Base-by-base conservation (phyloP, 2,329 filamentous ascomycete species). In the Colletotrichum lini region DNA sequence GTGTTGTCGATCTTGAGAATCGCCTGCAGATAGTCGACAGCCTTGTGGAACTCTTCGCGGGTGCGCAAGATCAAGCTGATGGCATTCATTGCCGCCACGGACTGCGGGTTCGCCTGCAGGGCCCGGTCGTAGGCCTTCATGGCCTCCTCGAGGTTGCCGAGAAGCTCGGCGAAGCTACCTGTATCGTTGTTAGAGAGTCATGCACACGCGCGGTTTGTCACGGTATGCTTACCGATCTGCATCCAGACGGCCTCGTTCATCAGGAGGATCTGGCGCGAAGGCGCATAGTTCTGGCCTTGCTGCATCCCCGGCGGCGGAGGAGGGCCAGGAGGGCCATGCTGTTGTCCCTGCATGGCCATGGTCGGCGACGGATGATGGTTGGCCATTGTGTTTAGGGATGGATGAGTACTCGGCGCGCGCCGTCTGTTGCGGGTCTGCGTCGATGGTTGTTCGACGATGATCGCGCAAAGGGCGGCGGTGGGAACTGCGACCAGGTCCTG, bases 231-330 rank as follows among this genome's bases (percentile, higher is more conserved):
- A 98, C 95, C 96, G 76, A 98, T 93, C 80, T 96, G 93, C 79
- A 97, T 88, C 96, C 96, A 98, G 66, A 97, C 91, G 59, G 89
- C 88, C 83, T 98, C 96, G 78, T 97, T 98, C 78, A 96, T 89
- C 8, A 90, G 86, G 7, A 90, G 87, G 64, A 98, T 90, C 79
- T 94, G 92, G 76, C 95, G 93, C 76, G 93, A 90, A 26, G 93
- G 88, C 60, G 89, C 85, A 76, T 89, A 90, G 75, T 90, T 88
- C 58, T 82, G 84, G 58, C 82, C 84, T 72, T 86, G 87, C 76
- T 88, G 80, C 72, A 84, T 80, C 77, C 89, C 81, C 82, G 91
- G 79, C 83, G 88, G 79, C 72, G 86, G 85, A 73, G 90, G 89
- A 72, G 88, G 88, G 23, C 88, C 87, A 75, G 92, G 90, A 69